Evolutionary conservation across 2,329 filamentous ascomycete genomes (phyloP).

Genomic region (Diaporthe citrichinensis): DNA sequence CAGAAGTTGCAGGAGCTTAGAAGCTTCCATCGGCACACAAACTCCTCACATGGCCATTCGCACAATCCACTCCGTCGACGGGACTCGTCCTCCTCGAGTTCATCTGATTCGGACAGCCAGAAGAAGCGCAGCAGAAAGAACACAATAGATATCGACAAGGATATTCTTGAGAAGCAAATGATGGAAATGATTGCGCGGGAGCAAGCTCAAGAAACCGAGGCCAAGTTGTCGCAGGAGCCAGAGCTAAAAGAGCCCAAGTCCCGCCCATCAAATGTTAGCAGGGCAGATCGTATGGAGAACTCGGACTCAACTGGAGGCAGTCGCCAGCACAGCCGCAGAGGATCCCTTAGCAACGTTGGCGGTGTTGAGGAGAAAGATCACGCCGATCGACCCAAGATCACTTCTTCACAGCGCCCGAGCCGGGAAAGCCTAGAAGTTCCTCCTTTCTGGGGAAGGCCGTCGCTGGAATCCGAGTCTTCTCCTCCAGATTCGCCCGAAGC

Average conservation of each 20-base stretch:
- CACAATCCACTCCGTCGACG: constrained; percentile 68
- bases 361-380: constrained; percentile 54
- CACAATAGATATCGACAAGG: constrained; percentile 64
- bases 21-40: constrained; percentile 67
- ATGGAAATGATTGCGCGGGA: constrained; percentile 71
- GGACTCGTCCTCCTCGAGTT: constrained; percentile 70
- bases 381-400: constrained; percentile 40
- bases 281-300: constrained; percentile 49
- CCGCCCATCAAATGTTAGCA: constrained; percentile 49
- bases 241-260: constrained; percentile 54
- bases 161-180: constrained; percentile 74
- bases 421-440: constrained; percentile 66
- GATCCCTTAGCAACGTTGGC: constrained; percentile 57
- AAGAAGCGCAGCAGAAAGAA: constrained; percentile 56
- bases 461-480: constrained; percentile 62
- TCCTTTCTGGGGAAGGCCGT: constrained; percentile 53
- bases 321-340: constrained; percentile 52
- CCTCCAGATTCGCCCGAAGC: constrained; percentile 67
- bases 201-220: constrained; percentile 62
- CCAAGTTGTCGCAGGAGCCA: constrained; percentile 48
- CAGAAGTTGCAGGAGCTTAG: constrained; percentile 72
- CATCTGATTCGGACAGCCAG: constrained; percentile 71
- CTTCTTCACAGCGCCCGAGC: constrained; percentile 51
- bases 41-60: constrained; percentile 58
- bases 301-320: constrained; percentile 49